Evolutionary conservation across 2,329 filamentous ascomycete species (phyloP), one percentile per base, ranked within the genome.

Genomic region (Arthroderma sp.): DNA sequence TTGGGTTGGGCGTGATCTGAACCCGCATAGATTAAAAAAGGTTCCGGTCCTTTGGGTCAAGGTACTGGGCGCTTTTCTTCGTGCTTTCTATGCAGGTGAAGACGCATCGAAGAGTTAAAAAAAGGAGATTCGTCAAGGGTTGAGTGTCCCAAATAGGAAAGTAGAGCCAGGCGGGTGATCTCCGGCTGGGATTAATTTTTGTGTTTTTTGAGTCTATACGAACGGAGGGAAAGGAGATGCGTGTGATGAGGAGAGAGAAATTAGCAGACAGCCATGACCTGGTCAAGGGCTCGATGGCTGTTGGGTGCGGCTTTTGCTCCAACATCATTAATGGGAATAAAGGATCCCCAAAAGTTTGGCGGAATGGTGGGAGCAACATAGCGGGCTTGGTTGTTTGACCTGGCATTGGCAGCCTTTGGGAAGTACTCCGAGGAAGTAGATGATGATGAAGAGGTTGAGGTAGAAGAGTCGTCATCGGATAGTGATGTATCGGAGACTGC

Each of bases 401-500:
- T 2, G 11, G 32, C 8, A 22, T 22, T 22, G 15, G 15, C 15
- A 22, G 15, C 15, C 50, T 54, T 54, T 32, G 31, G 15, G 43
- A 56, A 54, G 15, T 53, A 48, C 28, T 59, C 57, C 27, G 57
- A 56, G 27, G 60, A 54, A 29, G 57, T 55, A 8, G 60, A 56
- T 3, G 62, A 62, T 38, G 59, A 61, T 52, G 62, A 55, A 7
- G 59, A 60, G 9, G 56, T 56, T 8, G 54, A 54, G 8, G 49
- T 47, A 22, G 58, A 51, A 38, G 56, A 64, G 38, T 63, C 58
- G 40, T 63, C 61, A 51, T 65, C 62, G 27, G 63, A 64, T 45
- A 64, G 54, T 27, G 63, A 65, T 2, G 57, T 55, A 43, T 63
- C 63, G 9, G 63, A 66, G 37, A 61, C 53, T n/a, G 60, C 64